Evolutionary conservation across 2,329 filamentous ascomycete species (phyloP).

Genomic region (Didymosphaeria variabile): DNA sequence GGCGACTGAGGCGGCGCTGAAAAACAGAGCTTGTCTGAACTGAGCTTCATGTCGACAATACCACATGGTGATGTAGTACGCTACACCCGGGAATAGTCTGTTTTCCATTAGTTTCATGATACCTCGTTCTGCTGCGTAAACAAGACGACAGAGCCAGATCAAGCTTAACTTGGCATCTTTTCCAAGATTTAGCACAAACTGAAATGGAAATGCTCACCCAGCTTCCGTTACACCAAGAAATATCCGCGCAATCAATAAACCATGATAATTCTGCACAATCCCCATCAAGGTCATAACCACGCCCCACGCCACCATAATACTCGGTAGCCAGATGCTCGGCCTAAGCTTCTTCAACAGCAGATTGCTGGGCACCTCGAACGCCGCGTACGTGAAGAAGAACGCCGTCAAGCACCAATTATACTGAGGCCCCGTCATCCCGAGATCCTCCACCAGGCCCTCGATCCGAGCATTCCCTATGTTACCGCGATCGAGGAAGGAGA

Average conservation of each 20-base stretch:
- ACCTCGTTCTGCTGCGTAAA: background rate
- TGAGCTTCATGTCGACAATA: conserved; percentile 69
- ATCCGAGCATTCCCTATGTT: conserved; percentile 57
- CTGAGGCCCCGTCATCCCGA: conserved; percentile 60
- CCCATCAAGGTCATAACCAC: conserved; percentile 61
- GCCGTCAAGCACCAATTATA: conserved; percentile 72
- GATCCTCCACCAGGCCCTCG: conserved; percentile 41
- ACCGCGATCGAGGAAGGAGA: conserved; percentile 47
- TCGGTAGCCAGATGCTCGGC: conserved; percentile 52
- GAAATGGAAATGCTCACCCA: conserved; percentile 28
- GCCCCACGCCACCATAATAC: conserved; percentile 63
- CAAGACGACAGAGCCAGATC: too few species aligned
- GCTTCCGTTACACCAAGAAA: conserved; percentile 55
- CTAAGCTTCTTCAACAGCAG: conserved; percentile 68
- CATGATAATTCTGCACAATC: conserved; percentile 56
- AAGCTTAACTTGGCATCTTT: too few species aligned
- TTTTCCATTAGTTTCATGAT: conserved; percentile 1
- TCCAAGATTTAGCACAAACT: too few species aligned
- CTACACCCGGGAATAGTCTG: conserved; percentile 44
- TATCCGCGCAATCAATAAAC: conserved; percentile 56
- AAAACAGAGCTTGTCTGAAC: conserved; percentile 67
- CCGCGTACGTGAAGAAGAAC: conserved; percentile 66
- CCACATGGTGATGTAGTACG: conserved; percentile 70
- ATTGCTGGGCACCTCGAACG: conserved; percentile 65
- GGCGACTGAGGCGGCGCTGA: conserved; percentile 65